Base-by-base conservation (phyloP, 2,329 filamentous ascomycete genomes). In the Aspergillus candidus region DNA sequence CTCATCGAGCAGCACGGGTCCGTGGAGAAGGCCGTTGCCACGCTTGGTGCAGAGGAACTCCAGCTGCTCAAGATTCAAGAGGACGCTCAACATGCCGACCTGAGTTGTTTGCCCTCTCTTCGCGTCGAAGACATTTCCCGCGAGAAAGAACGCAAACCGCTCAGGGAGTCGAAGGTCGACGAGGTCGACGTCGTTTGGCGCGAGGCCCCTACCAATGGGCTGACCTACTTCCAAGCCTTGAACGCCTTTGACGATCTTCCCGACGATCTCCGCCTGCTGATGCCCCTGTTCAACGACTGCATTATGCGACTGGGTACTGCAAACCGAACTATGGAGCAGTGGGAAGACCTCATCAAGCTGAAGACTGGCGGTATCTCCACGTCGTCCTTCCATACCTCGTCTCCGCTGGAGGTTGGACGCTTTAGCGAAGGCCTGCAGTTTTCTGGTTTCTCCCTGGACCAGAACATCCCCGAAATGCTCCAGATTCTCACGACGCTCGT, bases 161-260 rank as follows among this genome's bases (percentile, higher is more conserved):
- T 82, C 17, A 71, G 75, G 14, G 72, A 80, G 51, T 74, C 71
- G 32, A 70, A 72, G 10, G 63, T 85, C 8, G 77, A 79, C 34
- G 76, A 78, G 32, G 78, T 84, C 33, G 80, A 84, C 36, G 80
- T 93, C 4, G 87, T 96, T 57, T 96, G 90, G 89, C 83, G 85
- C 40, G 88, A 94, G 65, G 88, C 90, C 6, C 86, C 88, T 2
- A 98, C 93, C 0, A 98, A 98, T 57, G 93, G 93, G 0, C 72
- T 98, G 46, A 97, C 91, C 1, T 98, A 98, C 64, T 95, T 98
- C 72, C 84, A 90, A 47, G 89, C 88, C 3, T 79, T 97, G 63
- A 89, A 94, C 61, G 76, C 79, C 0, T 74, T 97, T 43, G 77
- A 87, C 35, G 80, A 85, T 48, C 72, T 98, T 11, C 88, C 91